A percentile compares a stretch with the other conserved stretches of the same genome.
Evolutionary conservation across 83 land plant genomes (phyloP).

Genomic region (Picea engelmannii): DNA sequence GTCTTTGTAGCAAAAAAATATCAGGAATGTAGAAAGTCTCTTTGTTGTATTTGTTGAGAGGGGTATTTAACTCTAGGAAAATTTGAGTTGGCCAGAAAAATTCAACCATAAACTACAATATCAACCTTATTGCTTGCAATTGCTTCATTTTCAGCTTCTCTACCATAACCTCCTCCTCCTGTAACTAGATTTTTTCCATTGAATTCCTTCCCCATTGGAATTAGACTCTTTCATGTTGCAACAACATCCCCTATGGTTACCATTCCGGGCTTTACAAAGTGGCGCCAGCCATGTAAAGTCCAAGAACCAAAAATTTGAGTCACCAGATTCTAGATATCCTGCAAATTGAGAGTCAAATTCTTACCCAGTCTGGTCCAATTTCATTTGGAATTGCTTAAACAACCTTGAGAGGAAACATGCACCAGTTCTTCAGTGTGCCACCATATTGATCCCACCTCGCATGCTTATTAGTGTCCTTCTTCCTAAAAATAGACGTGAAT

Average conservation of each 20-base stretch:
- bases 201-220: slow-evolving; percentile 59
- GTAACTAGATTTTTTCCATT: slow-evolving; percentile 44
- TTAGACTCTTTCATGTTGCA: slow-evolving; percentile 25
- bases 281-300: slow-evolving; percentile 31
- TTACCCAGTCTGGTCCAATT: slow-evolving; percentile 32
- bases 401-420: slow-evolving; percentile 4
- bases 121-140: too few species aligned
- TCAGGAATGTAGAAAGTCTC: slow-evolving; percentile 47
- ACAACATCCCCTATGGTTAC: neutral
- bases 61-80: slow-evolving; percentile 35
- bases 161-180: slow-evolving; percentile 35
- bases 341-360: slow-evolving; percentile 30
- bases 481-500: too few species aligned
- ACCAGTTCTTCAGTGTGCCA: slow-evolving; percentile 29
- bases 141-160: too few species aligned
- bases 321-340: slow-evolving; percentile 16
- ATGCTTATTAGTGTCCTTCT: too few species aligned
- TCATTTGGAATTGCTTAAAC: slow-evolving; percentile 30
- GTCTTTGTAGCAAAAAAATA: slow-evolving; percentile 43
- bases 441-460: slow-evolving; percentile 30
- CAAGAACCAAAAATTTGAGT: slow-evolving; percentile 31
- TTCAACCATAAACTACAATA: too few species aligned
- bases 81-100: slow-evolving; percentile 68
- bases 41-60: slow-evolving; percentile 51
- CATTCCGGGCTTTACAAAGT: slow-evolving; percentile 22